These are phyloP conservation scores for Senecio squalidus DNA, from an alignment of 140 eudicot genomes.

Conservation along the genomic window DNA sequence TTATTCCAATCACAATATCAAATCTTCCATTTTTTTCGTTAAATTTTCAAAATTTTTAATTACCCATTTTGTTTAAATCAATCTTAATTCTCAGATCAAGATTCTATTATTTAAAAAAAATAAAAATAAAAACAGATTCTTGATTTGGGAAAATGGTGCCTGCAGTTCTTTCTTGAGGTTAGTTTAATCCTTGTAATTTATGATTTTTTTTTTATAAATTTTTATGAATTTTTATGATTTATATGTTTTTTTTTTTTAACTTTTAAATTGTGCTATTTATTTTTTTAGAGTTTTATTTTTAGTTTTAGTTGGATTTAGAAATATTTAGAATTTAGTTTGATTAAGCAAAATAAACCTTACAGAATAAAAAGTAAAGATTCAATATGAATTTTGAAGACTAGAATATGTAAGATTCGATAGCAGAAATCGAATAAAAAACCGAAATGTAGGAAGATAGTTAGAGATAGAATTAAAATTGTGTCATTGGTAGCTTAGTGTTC, in stretches of 20 bases:
- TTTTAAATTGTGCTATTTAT: too few species aligned
- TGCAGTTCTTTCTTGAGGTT: slow-evolving; percentile 17
- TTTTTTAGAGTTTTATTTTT: neutral
- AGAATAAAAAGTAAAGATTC: too few species aligned
- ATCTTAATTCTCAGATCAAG: slow-evolving; percentile 19
- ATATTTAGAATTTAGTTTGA: neutral
- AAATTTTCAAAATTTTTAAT: neutral
- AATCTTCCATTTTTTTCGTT: neutral
- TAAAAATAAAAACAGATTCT: neutral
- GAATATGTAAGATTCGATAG: neutral
- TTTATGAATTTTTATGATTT: neutral
- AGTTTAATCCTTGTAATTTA: neutral
- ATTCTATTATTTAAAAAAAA: slow-evolving; percentile 7
- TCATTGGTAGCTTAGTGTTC: neutral
- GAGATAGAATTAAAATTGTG: neutral
- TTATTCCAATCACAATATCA: slow-evolving; percentile 1
- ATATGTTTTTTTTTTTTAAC: neutral
- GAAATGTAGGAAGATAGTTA: neutral
- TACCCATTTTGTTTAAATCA: slow-evolving; percentile 8
- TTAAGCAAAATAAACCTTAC: neutral
- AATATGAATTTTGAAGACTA: neutral
- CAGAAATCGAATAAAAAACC: neutral
- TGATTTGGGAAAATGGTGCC: neutral
- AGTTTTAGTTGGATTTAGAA: neutral
- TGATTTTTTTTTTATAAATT: slow-evolving; percentile 3